Base-by-base conservation (phyloP, 768 basidiomycete genomes). In the Phanerochaete sordida region DNA sequence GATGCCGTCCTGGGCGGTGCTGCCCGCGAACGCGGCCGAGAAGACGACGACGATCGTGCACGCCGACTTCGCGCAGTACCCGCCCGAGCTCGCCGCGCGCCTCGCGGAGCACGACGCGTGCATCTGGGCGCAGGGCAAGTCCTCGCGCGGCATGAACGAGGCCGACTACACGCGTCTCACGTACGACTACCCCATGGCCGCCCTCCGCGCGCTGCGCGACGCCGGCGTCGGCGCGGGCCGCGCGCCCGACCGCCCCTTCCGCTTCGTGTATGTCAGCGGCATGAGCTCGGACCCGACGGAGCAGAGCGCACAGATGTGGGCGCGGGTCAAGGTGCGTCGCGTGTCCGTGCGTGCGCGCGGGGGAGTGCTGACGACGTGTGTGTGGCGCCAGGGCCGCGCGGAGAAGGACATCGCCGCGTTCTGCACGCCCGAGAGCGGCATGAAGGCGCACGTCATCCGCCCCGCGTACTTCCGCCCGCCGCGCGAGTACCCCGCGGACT, bases 221-320 rank as follows among this genome's bases (percentile, higher is more conserved):
- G 68, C 67, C 16, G 69, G 70, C 15, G 66, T 70, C 11, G 72
- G 70, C 15, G 62, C 57, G 43, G 52, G 27, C 46, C 52, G 64
- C 28, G 13, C 60, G 13, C 54, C 55, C n/a, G 63, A 58, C 15
- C 55, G 61, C 45, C 74, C 74, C 1, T 76, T 77, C 68, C 63
- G 70, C 23, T 77, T 78, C 59, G 68, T 77, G 35, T 77, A 68
- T 62, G 52, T 77, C 56, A 76, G 75, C 44, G 76, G 77, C 9
- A 73, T 76, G 59, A 63, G 64, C 12, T 75, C 76, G 15, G 74
- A 75, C 55, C 76, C 75, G 33, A 65, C 66, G 26, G 71, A 69
- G 48, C 69, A 69, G 57, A 68, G 69, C 23, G 23, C 59, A n/a
- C 60, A 65, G 48, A 66, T 74, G 63, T 77, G 74, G 65, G 70